phyloP scores from a whole-genome alignment of 345 rosid genomes.

The Dimocarpus longan region DNA sequence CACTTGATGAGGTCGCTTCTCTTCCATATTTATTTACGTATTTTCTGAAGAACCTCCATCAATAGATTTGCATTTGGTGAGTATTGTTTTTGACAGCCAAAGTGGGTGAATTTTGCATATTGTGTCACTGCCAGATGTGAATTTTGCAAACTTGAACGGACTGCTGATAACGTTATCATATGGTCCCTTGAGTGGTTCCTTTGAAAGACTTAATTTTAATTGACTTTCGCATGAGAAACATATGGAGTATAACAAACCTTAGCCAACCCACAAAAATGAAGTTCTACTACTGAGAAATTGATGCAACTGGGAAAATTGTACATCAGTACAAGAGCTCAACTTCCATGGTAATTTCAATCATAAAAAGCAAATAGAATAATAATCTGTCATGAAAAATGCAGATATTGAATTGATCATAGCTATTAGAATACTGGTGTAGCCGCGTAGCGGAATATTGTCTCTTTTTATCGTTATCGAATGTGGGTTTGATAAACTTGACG shows the following conservation, averaged over 20 bases:
- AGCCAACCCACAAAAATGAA: neutral
- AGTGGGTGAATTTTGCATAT: neutral
- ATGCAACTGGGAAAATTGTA: neutral
- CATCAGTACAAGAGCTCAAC: too few relatives aligned
- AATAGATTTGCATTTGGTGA: slow-evolving; percentile 7
- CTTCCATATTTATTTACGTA: neutral
- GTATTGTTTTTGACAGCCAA: too few relatives aligned
- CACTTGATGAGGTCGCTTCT: neutral
- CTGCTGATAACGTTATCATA: neutral
- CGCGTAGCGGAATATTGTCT: too few relatives aligned
- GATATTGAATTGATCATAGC: neutral
- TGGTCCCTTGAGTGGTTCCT: neutral
- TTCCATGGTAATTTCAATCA: too few relatives aligned
- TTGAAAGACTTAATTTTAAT: neutral
- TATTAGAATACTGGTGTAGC: too few relatives aligned
- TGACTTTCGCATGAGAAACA: neutral
- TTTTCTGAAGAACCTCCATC: neutral
- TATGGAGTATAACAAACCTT: neutral
- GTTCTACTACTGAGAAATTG: neutral
- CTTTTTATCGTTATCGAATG: neutral
- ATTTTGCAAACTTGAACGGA: neutral
- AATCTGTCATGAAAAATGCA: neutral
- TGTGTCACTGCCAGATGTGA: neutral
- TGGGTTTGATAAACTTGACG: neutral
- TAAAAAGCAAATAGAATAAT: neutral